Evolutionary conservation across 257 asterid species (phyloP).

Genomic region (Primulina eburnea): DNA sequence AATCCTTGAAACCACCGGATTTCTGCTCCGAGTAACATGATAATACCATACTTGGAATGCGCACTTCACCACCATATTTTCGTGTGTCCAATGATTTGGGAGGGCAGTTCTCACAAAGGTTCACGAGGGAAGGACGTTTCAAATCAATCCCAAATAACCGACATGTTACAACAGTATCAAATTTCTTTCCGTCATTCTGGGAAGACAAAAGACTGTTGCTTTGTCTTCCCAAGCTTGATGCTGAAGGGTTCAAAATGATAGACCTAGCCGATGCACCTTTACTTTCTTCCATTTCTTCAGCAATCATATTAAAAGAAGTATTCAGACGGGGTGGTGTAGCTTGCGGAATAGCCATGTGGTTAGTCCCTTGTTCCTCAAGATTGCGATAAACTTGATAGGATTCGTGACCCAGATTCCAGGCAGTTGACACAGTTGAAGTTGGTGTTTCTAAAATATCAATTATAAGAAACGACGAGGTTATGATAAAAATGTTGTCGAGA

Average conservation of each 20-base stretch:
- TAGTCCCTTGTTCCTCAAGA: slow-evolving; percentile 33
- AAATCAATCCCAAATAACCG: slow-evolving; percentile 84
- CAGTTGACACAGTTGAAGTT: slow-evolving; percentile 45
- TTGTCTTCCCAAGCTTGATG: slow-evolving; percentile 32
- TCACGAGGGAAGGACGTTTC: slow-evolving; percentile 44
- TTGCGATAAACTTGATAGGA: slow-evolving; percentile 33
- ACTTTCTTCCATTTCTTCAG: slow-evolving; percentile 54
- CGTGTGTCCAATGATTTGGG: slow-evolving; percentile 30
- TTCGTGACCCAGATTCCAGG: slow-evolving; percentile 53
- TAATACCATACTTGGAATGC: slow-evolving; percentile 32
- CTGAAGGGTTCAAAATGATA: slow-evolving; percentile 37
- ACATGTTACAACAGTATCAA: slow-evolving; percentile 46
- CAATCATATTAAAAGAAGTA: slow-evolving; percentile 35
- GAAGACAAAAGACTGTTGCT: slow-evolving; percentile 31
- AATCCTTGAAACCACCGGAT: slow-evolving; percentile 58
- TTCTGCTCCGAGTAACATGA: slow-evolving; percentile 64
- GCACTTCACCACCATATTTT: slow-evolving; percentile 34
- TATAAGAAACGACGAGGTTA: slow-evolving; percentile 14
- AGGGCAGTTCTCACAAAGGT: slow-evolving; percentile 29
- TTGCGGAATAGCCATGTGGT: slow-evolving; percentile 26
- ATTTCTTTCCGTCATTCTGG: slow-evolving; percentile 41
- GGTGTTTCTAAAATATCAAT: slow-evolving; percentile 37
- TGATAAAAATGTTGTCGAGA: slow-evolving; percentile 1
- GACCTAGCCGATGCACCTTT: slow-evolving; percentile 62
- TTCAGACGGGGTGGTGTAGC: slow-evolving; percentile 31